These are phyloP conservation scores for Cudoniella acicularis DNA, from an alignment of 495 filamentous ascomycete species.

Conservation along the genomic window DNA sequence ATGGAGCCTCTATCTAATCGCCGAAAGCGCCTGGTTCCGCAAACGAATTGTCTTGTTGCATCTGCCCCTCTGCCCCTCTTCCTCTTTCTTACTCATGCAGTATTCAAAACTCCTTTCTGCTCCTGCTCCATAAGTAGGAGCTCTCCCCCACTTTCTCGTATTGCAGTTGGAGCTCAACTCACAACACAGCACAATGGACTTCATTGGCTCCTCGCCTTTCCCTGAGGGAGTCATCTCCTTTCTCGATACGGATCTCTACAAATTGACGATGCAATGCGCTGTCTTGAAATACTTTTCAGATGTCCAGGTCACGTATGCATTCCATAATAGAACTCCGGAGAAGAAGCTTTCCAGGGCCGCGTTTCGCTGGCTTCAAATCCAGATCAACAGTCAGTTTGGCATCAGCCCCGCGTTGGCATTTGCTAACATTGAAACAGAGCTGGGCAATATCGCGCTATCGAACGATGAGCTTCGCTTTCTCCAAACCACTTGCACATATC, in stretches of 20 bases:
- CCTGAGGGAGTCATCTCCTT: constrained; percentile 80
- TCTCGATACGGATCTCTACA: constrained; percentile 96
- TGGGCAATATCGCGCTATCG: constrained; percentile 72
- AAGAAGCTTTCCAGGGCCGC: constrained; percentile 84
- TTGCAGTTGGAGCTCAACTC: no score
- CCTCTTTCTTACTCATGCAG: neutral
- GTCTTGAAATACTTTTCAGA: constrained; percentile 86
- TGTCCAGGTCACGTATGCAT: constrained; percentile 81
- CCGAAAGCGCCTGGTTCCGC: neutral
- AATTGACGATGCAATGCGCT: constrained; percentile 98
- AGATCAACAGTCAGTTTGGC: constrained; percentile 66
- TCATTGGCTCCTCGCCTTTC: constrained; percentile 53
- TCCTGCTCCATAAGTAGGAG: neutral
- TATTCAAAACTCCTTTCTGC: neutral
- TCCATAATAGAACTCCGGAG: constrained; percentile 91
- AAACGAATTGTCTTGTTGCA: neutral
- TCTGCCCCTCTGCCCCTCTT: neutral
- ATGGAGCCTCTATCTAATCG: neutral
- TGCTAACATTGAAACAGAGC: constrained; percentile 45
- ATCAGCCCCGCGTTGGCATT: neutral
- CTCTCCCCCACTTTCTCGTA: neutral
- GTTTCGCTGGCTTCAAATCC: constrained; percentile 79
- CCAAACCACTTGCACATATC: constrained; percentile 74
- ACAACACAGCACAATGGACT: constrained; percentile 37
- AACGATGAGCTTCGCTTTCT: constrained; percentile 76